Evolutionary conservation across 768 basidiomycete genomes (phyloP).

Genomic region (Tylopilus felleus): DNA sequence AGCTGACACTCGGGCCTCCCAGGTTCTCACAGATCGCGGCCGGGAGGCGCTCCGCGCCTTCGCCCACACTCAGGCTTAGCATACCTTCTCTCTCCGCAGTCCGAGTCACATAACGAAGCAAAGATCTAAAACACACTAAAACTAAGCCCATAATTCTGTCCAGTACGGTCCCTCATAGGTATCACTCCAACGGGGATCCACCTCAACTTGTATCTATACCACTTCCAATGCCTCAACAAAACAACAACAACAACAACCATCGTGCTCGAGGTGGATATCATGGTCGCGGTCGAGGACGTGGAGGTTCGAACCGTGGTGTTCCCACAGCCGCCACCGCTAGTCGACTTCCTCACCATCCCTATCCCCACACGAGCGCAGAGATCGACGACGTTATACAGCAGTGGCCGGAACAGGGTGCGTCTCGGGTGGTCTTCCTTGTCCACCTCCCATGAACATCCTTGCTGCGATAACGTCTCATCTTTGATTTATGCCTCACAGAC

Average conservation of each 20-base stretch:
- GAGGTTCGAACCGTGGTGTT: not conserved
- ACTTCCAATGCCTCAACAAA: conserved; percentile 16
- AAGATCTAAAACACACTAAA: too few species aligned
- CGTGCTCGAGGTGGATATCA: conserved; percentile 21
- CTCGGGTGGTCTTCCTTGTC: not conserved
- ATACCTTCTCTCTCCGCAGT: too few species aligned
- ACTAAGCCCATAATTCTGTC: too few species aligned
- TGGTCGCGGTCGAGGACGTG: conserved; percentile 22
- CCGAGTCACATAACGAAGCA: too few species aligned
- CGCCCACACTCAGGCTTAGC: too few species aligned
- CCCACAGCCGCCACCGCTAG: not conserved
- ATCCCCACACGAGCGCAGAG: conserved; percentile 19
- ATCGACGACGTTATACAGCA: conserved; percentile 25
- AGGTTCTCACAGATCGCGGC: too few species aligned
- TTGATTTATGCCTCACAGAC: conserved; percentile 7
- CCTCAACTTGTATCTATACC: not conserved
- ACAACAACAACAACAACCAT: conserved; percentile 17
- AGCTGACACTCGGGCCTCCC: too few species aligned
- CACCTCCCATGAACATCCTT: not conserved
- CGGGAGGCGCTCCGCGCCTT: too few species aligned
- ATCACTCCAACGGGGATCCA: too few species aligned
- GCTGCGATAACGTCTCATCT: not conserved
- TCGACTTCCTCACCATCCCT: conserved; percentile 11
- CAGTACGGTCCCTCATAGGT: too few species aligned
- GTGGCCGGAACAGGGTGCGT: conserved; percentile 24